These are phyloP conservation scores for Solanum piurae DNA, from an alignment of 257 asterid species.

Conservation along the genomic window DNA sequence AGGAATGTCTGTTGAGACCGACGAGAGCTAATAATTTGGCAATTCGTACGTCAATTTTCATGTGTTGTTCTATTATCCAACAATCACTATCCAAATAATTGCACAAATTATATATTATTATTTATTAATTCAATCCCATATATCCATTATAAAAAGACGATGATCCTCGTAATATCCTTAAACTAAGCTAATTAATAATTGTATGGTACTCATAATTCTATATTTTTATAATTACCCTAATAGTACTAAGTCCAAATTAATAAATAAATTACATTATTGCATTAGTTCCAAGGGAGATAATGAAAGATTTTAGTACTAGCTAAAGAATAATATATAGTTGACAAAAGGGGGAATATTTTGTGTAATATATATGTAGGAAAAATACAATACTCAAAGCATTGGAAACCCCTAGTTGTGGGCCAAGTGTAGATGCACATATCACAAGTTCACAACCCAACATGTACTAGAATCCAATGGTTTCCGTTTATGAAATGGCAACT, in stretches of 20 bases:
- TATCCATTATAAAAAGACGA: neutral
- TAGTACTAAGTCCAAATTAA: neutral
- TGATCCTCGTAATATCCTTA: neutral
- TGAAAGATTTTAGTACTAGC: neutral
- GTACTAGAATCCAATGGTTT: neutral
- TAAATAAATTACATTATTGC: neutral
- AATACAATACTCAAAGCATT: neutral
- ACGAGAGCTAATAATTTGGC: neutral
- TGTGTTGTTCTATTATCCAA: neutral
- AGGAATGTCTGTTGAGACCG: neutral
- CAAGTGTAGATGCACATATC: neutral
- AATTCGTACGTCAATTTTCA: neutral
- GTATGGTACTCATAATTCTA: neutral
- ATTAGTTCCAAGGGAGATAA: neutral
- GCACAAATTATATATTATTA: neutral
- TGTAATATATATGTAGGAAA: neutral
- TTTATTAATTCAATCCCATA: neutral
- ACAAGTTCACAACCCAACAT: neutral
- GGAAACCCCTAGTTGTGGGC: neutral
- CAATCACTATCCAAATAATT: neutral
- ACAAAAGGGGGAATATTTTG: neutral
- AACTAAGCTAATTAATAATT: neutral
- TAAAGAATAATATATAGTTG: neutral
- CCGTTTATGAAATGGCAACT: neutral
- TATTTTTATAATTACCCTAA: neutral